Evolutionary conservation across 1,139 yeast species (phyloP), one percentile per base, ranked within the genome.

Genomic region (Lipomyces yarrowii): DNA sequence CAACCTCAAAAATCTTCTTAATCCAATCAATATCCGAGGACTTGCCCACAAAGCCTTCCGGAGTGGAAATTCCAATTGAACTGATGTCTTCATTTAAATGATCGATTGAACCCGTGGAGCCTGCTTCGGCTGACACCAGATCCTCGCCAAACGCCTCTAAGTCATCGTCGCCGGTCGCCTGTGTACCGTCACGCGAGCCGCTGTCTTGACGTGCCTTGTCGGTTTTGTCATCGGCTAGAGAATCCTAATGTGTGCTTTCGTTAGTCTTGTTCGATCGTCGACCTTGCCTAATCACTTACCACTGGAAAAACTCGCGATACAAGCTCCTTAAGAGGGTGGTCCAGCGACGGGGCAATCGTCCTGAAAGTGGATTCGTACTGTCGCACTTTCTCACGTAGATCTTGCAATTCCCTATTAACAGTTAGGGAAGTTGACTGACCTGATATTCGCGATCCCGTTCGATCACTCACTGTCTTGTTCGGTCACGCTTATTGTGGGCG

Each of bases 31-130:
- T 51, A 33, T 53, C 57, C 7, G 67, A 64, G 15, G 67, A 37
- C 42, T 64, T 64, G 42, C 67, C 67, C 33, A 64, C 37, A 42
- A 46, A 64, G 11, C 64, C 67, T 55, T 60, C 67, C 2, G 67
- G 67, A 10, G 15, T 26, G 2, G 64, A 64, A 2, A 64, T 60
- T 13, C 67, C 64, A 26, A 64, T 60, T 7, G 64, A 57, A 53
- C 61, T 64, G 64, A 64, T 64, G 54, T 64, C 67, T 26, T 64
- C 64, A 56, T 64, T 60, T 21, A 64, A 56, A 60, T 64, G 64
- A 53, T 64, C 64, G 2, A 64, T 53, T 8, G 67, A 64, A 23
- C 67, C 64, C 2, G 64, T 64, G 21, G 67, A 64, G 21, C 67
- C 67, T 3, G 58, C 67, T 46, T 64, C 67, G 3, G 67, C 67